phyloP scores from a whole-genome alignment of 2,329 filamentous ascomycete genomes.

The Xylariaceae sp. region DNA sequence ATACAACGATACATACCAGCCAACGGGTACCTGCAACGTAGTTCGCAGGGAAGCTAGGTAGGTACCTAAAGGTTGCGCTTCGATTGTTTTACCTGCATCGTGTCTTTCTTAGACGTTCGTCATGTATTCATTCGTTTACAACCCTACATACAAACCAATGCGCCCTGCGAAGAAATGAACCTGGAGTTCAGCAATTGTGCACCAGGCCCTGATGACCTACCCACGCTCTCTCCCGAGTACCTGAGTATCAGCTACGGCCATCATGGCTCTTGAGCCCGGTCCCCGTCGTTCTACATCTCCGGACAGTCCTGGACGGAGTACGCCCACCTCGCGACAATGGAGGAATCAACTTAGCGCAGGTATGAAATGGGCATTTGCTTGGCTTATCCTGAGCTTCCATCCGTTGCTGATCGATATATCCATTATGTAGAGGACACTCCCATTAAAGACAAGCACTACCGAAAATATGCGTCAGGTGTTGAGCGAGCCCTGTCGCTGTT shows the following conservation, averaged over 20 bases:
- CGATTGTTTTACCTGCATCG: constrained; percentile 21
- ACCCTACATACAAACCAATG: constrained; percentile 24
- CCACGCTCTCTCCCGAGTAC: constrained; percentile 32
- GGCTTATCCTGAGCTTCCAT: constrained; percentile 1
- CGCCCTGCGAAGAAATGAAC: constrained; percentile 35
- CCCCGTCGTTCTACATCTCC: constrained; percentile 68
- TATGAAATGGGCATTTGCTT: constrained; percentile 51
- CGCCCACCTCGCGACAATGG: constrained; percentile 75
- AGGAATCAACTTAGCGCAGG: constrained; percentile 77
- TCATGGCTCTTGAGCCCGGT: constrained; percentile 67
- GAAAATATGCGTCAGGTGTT: constrained; percentile 86
- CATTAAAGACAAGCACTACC: constrained; percentile 69
- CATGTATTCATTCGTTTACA: neutral
- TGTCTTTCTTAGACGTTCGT: constrained; percentile 17
- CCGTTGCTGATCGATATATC: constrained; percentile 27
- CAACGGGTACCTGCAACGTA: constrained; percentile 31
- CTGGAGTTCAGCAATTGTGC: constrained; percentile 19
- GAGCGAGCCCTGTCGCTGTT: constrained; percentile 88
- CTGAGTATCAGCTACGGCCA: constrained; percentile 35
- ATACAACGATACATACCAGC: too few relatives aligned
- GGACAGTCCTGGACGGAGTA: constrained; percentile 80
- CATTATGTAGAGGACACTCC: constrained; percentile 52
- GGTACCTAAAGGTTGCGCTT: constrained; percentile 17
- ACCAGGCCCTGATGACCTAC: constrained; percentile 32
- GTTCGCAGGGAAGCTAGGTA: constrained; percentile 17